These are phyloP conservation scores for Aaosphaeria pasadenensis DNA, from an alignment of 2,329 filamentous ascomycete species.

Conservation along the genomic window DNA sequence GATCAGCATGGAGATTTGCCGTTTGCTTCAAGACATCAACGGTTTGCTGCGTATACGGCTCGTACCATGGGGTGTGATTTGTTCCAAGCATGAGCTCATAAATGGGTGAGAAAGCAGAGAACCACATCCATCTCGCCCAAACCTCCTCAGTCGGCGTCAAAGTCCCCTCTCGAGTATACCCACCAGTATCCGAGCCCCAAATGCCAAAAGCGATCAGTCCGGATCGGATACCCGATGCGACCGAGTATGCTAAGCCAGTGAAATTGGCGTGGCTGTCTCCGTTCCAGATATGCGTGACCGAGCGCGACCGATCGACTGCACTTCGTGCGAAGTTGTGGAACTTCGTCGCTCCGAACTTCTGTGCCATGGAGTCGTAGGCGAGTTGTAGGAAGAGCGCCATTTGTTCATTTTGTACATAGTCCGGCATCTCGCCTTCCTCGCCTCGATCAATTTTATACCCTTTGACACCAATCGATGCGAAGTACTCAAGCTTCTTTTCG, in stretches of 20 bases:
- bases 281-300: slow-evolving; percentile 33
- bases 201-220: slow-evolving; percentile 31
- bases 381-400: slow-evolving; percentile 30
- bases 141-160: slow-evolving; percentile 28
- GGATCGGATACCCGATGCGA: slow-evolving; percentile 31
- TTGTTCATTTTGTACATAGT: slow-evolving; percentile 36
- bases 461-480: slow-evolving; percentile 32
- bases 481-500: slow-evolving; percentile 24
- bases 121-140: slow-evolving; percentile 41
- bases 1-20: slow-evolving; percentile 27
- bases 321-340: slow-evolving; percentile 37
- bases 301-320: slow-evolving; percentile 31
- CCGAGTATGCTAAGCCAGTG: slow-evolving; percentile 28
- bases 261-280: slow-evolving; percentile 35
- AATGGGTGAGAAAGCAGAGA: slow-evolving; percentile 34
- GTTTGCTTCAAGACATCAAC: slow-evolving; percentile 29
- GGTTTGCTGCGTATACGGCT: slow-evolving; percentile 24
- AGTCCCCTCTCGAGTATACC: slow-evolving; percentile 24
- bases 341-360: slow-evolving; percentile 22
- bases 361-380: slow-evolving; percentile 31
- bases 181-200: slow-evolving; percentile 36
- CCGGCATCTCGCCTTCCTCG: slow-evolving; percentile 40
- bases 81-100: slow-evolving; percentile 38
- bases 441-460: slow-evolving; percentile 41
- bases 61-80: slow-evolving; percentile 36